phyloP scores from a whole-genome alignment of 2,329 filamentous ascomycete species.

The Fusarium marasasianum region DNA sequence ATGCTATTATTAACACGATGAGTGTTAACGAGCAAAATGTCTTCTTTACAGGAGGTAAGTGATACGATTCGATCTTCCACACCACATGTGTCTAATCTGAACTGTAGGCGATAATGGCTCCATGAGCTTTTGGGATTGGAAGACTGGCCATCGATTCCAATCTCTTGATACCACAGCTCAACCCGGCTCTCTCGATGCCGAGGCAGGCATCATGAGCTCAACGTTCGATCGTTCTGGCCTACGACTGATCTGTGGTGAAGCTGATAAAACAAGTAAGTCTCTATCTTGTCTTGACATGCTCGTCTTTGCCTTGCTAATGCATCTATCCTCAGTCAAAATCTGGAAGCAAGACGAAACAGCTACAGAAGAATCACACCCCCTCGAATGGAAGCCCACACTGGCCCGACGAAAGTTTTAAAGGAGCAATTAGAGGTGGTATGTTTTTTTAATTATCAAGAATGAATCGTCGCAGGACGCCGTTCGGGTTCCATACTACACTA shows the following conservation, averaged over 20 bases:
- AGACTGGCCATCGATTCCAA: slow-evolving; percentile 92
- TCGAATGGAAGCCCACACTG: slow-evolving; percentile 90
- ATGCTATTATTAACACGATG: slow-evolving; percentile 94
- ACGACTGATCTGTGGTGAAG: slow-evolving; percentile 91
- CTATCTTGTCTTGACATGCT: background rate
- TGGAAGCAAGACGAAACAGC: slow-evolving; percentile 95
- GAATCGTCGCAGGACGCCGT: slow-evolving; percentile 14
- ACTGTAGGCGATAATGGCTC: slow-evolving; percentile 82
- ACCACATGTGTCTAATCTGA: slow-evolving; percentile 11
- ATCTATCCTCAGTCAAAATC: slow-evolving; percentile 74
- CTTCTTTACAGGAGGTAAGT: slow-evolving; percentile 81
- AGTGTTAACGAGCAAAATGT: slow-evolving; percentile 95
- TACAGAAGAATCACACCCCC: slow-evolving; percentile 88
- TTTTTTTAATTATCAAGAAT: slow-evolving; percentile 10
- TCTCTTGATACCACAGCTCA: slow-evolving; percentile 90
- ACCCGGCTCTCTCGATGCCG: slow-evolving; percentile 91
- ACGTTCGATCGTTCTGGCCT: slow-evolving; percentile 91
- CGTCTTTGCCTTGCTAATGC: slow-evolving; percentile 38
- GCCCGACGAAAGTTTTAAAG: slow-evolving; percentile 77
- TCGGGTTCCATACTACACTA: slow-evolving; percentile 39
- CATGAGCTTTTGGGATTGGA: slow-evolving; percentile 99
- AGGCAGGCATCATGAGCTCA: slow-evolving; percentile 93
- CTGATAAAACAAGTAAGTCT: slow-evolving; percentile 86
- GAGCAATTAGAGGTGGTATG: background rate
- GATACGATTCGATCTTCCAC: too few species aligned